Evolutionary conservation across 345 rosid genomes (phyloP), one percentile per base, ranked within the genome.

Genomic region (Gossypium stocksii): DNA sequence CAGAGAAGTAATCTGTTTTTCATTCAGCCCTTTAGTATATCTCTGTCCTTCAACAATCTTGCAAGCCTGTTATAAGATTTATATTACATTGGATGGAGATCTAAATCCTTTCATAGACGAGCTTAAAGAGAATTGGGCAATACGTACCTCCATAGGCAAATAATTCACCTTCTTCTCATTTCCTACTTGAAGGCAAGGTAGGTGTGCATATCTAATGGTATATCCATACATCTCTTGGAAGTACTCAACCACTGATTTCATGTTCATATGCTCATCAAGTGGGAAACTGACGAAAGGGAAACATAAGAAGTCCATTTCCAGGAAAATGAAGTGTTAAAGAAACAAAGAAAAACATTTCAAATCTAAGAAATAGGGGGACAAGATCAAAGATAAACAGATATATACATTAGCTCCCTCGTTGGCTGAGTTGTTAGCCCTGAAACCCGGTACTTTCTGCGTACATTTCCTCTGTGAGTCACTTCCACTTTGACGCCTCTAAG

Each of bases 401-500:
- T 29, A 9, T 72, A 84, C 87, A 71, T 80, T 27, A 81, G 75
- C 74, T 84, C 85, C 38, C 83, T 68, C 22, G 85, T 84, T 17
- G 87, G 80, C 73, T 84, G 83, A 46, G 82, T 56, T 49, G 87
- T 79, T 78, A 84, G 70, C 48, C 87, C 87, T 29, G 80, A 77
- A 66, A 82, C 75, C 45, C 75, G 20, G 77, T 84, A 84, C 62
- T 80, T 84, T 74, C 83, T 82, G 45, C 85, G 82, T 19, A 84
- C 72, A 62, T 80, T 79, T 73, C 78, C 82, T 61, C 83, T 76
- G 41, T 84, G 85, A n/a, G 83, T 84, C 56, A 82, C 85, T 77
- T 84, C 85, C 72, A 82, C 83, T 69, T 82, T 84, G 19, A 84
- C 81, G 43, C 87, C 87, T 80, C 83, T 84, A 41, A 84, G 83